phyloP scores from a whole-genome alignment of 2,329 filamentous ascomycete genomes.

The Purpureocillium takamizusanense region DNA sequence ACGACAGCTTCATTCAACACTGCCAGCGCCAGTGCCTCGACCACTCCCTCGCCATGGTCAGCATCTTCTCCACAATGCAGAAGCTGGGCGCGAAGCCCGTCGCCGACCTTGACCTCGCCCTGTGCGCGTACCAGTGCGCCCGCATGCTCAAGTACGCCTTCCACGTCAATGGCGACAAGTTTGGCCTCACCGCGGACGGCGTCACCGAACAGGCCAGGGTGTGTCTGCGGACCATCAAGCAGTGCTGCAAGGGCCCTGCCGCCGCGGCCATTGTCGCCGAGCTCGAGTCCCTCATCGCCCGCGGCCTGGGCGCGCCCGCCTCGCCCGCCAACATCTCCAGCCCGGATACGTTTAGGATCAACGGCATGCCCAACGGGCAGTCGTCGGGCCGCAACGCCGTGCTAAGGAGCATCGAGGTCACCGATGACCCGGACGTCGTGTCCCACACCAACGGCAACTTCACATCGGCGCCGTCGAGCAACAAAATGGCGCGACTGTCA shows the following conservation, averaged over 20 bases:
- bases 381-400: conserved; percentile 9
- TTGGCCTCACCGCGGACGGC: conserved; percentile 33
- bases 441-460: conserved; percentile 4
- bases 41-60: conserved; percentile 45
- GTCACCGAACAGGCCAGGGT: conserved; percentile 40
- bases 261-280: conserved; percentile 37
- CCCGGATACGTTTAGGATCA: conserved; percentile 7
- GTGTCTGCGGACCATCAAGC: conserved; percentile 40
- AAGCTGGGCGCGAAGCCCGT: conserved; percentile 42
- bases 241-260: conserved; percentile 41
- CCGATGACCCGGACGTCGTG: conserved; percentile 17
- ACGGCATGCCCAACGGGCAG: not conserved
- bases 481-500: conserved; percentile 11
- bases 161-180: conserved; percentile 32
- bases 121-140: conserved; percentile 47
- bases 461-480: conserved; percentile 8
- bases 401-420: conserved; percentile 13
- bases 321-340: conserved; percentile 8
- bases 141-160: conserved; percentile 43
- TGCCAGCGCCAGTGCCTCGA: conserved; percentile 43
- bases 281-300: conserved; percentile 40
- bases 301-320: conserved; percentile 25
- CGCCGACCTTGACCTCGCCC: conserved; percentile 44
- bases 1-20: conserved; percentile 37
- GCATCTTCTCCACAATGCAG: conserved; percentile 44